Evolutionary conservation across 2,329 filamentous ascomycete species (phyloP).

Genomic region (Pseudogymnoascus sp.): DNA sequence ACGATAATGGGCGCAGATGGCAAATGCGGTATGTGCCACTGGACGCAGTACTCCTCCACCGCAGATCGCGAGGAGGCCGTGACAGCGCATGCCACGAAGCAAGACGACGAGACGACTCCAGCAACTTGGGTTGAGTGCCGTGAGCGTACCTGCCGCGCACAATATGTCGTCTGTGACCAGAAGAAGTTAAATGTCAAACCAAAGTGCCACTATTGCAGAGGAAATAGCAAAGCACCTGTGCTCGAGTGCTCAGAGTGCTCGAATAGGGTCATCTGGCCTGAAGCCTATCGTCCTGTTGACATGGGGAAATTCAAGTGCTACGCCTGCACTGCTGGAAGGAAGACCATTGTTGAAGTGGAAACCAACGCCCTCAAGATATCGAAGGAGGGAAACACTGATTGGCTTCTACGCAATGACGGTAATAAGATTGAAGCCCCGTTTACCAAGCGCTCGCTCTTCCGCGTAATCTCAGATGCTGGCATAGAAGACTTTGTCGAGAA

Average conservation of each 20-base stretch:
- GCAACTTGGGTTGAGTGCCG: background rate
- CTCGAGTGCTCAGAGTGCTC: background rate
- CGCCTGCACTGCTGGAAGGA: conserved; percentile 30
- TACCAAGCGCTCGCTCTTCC: background rate
- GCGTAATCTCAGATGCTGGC: background rate
- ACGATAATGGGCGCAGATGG: background rate
- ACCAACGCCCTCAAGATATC: background rate
- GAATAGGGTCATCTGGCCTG: conserved; percentile 37
- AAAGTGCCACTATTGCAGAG: background rate
- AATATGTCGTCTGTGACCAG: background rate
- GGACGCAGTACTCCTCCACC: background rate
- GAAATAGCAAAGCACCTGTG: background rate
- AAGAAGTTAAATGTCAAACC: background rate
- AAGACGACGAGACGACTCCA: background rate
- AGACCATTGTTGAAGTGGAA: conserved; percentile 7
- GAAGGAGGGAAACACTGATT: background rate
- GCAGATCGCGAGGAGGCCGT: background rate
- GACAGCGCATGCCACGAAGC: background rate
- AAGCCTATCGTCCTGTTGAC: conserved; percentile 32
- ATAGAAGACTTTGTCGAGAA: background rate
- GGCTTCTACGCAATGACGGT: background rate
- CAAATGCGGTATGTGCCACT: background rate
- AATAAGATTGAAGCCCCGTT: background rate
- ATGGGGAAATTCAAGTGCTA: conserved; percentile 32
- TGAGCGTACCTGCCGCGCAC: background rate